Evolutionary conservation across 495 filamentous ascomycete species (phyloP), one percentile per base, ranked within the genome.

Genomic region (Hypoxylon rickii): DNA sequence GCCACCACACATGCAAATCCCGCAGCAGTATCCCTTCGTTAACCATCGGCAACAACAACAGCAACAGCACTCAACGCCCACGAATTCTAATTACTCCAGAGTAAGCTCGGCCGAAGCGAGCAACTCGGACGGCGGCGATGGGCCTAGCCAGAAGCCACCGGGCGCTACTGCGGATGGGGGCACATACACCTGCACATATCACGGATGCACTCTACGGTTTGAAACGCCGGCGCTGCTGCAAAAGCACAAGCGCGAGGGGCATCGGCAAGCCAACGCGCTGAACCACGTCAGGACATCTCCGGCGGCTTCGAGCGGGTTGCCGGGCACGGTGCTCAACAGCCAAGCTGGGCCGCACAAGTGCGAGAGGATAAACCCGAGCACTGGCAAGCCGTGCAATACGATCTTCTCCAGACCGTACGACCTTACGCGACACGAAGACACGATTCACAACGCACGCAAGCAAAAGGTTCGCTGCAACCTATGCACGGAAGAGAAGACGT

Each of bases 391-490:
- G 2, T 98, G 94, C 83, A 96, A 94, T 70, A 93, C 89, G 6
- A 78, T 94, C 50, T 98, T 98, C 77, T 96, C 93, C 1, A 82
- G 94, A n/a, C 92, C 93, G 24, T 98, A 98, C 81, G 94, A 98
- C 74, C 82, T 98, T 24, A 98, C 94, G 7, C 82, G 94, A 7
- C 94, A 98, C 69, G 94, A 98, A 71, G 93, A 96, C 62, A 97
- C 94, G 8, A 97, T 97, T 61, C 94, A 98, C 78, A 96, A 96
- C 61, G 88, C 86, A 3, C 82, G 86, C 62, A 96, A 96, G 82
- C 85, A 90, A 66, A 97, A 98, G 74, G 92, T 96, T n/a, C 86
- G 90, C 17, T 98, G 93, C 70, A 85, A 92, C 46, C 73, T 95
- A 40, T 97, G 93, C 73, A 92, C 89, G n/a, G 94, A 97, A 58